These are phyloP conservation scores for Phytophthora litchii DNA, from an alignment of 352 stramenopile species.

Conservation along the genomic window DNA sequence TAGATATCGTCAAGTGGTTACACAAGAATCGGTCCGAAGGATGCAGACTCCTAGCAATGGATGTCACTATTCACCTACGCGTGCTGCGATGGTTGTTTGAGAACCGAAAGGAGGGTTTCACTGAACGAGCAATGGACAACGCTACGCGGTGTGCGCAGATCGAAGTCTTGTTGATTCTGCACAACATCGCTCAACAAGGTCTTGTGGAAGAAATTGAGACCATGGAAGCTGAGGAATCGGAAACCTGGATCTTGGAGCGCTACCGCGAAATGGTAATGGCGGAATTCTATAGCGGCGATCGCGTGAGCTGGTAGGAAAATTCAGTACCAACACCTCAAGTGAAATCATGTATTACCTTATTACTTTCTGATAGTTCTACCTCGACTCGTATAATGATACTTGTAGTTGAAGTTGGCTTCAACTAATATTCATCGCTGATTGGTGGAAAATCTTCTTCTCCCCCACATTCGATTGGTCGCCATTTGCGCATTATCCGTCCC, in stretches of 20 bases:
- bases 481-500: slow-evolving; percentile 19
- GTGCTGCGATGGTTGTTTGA: slow-evolving; percentile 19
- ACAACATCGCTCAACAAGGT: slow-evolving; percentile 7
- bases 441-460: not conserved
- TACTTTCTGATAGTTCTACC: too few species aligned
- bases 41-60: slow-evolving; percentile 14
- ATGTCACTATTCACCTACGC: slow-evolving; percentile 4
- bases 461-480: slow-evolving; percentile 13
- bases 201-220: slow-evolving; percentile 1
- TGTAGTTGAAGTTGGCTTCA: too few species aligned
- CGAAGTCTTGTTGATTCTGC: slow-evolving; percentile 15
- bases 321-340: too few species aligned
- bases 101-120: slow-evolving; percentile 17
- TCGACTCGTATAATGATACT: too few species aligned
- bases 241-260: slow-evolving; percentile 1
- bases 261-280: slow-evolving; percentile 3
- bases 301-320: too few species aligned
- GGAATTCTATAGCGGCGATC: not conserved
- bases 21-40: slow-evolving; percentile 10
- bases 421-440: not conserved
- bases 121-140: not conserved
- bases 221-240: slow-evolving; percentile 2
- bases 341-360: too few species aligned
- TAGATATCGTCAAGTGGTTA: slow-evolving; percentile 13
- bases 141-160: slow-evolving; percentile 7